Evolutionary conservation across 1,284 basidiomycete species (phyloP), one percentile per base, ranked within the genome.

Genomic region (Moesziomyces aphidis): DNA sequence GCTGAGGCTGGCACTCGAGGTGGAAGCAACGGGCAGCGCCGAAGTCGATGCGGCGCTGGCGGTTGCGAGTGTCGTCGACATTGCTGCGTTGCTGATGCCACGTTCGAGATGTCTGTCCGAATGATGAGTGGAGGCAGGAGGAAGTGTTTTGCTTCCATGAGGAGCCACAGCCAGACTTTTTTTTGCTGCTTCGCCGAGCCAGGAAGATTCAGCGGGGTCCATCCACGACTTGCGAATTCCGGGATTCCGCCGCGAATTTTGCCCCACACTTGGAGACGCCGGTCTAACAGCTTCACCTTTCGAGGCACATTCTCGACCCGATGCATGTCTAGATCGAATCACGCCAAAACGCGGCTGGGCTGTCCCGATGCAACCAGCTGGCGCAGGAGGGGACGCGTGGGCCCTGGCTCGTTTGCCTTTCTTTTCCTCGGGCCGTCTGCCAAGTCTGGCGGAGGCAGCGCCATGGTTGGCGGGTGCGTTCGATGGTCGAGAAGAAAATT

Each of bases 401-500:
- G n/a, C 17, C 28, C 39, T 42, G 17, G 17, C 15, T 34, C 39
- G 13, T 42, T 42, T 15, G 23, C 43, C 58, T 61, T 68, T 61
- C 65, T 62, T 68, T 68, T 59, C 50, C 13, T 6, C 34, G 42
- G 15, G 11, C 4, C 28, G 19, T 48, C 4, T 3, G 26, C 39
- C 23, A 26, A 21, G 5, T 15, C 28, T 15, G 4, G 28, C 45
- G 21, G 44, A 55, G 66, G 66, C 66, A 54, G 61, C 66, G 61
- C 66, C 56, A 60, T 52, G 49, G 17, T 52, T 63, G 24, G 53
- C 51, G 8, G 28, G 23, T 10, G 19, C 13, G 24, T 23, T 7
- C 5, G 9, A 23, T 9, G 4, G 55, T 13, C 31, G 46, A 49
- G 34, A 59, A 63, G 42, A 59, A 56, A 69, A 69, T 63, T 69